A percentile compares a stretch with the other conserved stretches of the same genome.
Evolutionary conservation across 2,329 filamentous ascomycete genomes (phyloP).

Genomic region (Botrytis fragariae): DNA sequence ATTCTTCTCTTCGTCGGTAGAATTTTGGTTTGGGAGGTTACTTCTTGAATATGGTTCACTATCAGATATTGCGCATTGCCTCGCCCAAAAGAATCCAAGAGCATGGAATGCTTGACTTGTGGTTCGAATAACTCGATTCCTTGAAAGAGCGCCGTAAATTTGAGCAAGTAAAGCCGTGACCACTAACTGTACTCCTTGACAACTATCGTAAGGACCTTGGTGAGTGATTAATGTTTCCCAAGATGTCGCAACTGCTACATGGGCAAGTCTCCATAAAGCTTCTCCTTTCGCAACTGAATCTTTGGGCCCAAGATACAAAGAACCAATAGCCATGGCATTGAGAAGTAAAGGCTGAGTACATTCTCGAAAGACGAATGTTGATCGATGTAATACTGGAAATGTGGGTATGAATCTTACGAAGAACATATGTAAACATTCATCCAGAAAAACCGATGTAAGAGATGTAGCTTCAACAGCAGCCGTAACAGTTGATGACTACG

Average conservation of each 20-base stretch:
- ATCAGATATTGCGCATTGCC: constrained; percentile 46
- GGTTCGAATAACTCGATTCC: constrained; percentile 43
- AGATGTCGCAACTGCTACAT: constrained; percentile 46
- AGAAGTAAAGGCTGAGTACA: constrained; percentile 45
- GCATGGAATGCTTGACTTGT: constrained; percentile 46
- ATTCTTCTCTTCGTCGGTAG: constrained; percentile 41
- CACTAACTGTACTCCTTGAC: constrained; percentile 45
- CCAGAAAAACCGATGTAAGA: constrained; percentile 46
- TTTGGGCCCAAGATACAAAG: constrained; percentile 45
- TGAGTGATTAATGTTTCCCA: constrained; percentile 47
- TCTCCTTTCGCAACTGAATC: constrained; percentile 45
- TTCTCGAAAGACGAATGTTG: constrained; percentile 46
- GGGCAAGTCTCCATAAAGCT: constrained; percentile 45
- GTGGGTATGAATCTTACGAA: constrained; percentile 47
- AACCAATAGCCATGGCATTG: constrained; percentile 47
- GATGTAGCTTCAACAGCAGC: constrained; percentile 45
- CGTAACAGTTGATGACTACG: constrained; percentile 44
- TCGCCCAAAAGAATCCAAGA: constrained; percentile 46
- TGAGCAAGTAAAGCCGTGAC: constrained; percentile 45
- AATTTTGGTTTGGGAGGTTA: constrained; percentile 39
- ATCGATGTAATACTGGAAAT: constrained; percentile 45
- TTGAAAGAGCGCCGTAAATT: constrained; percentile 45
- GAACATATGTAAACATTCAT: constrained; percentile 48
- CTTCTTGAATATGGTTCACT: constrained; percentile 38
- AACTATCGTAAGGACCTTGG: constrained; percentile 43